Evolutionary conservation across 805 yeast species (phyloP).

Genomic region (Tetrapisispora iriomotensis): DNA sequence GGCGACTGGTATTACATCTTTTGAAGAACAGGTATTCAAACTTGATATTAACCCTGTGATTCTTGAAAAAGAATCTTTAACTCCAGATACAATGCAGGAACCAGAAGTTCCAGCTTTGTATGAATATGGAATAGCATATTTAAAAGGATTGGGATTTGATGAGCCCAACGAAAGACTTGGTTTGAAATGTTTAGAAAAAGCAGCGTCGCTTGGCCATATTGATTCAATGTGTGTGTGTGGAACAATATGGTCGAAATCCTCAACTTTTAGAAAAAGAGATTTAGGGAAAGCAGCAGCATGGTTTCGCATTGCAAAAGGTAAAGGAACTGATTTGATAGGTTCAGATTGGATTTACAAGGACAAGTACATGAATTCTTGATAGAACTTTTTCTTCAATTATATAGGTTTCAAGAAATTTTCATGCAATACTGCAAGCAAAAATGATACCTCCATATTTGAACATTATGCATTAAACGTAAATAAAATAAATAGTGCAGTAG

Average conservation of each 20-base stretch:
- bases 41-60: slow-evolving; percentile 29
- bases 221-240: slow-evolving; percentile 68
- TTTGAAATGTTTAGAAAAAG: slow-evolving; percentile 47
- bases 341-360: slow-evolving; percentile 69
- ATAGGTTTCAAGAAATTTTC: too few species aligned
- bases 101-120: slow-evolving; percentile 42
- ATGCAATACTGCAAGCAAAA: too few species aligned
- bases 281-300: slow-evolving; percentile 55
- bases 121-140: slow-evolving; percentile 50
- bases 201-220: slow-evolving; percentile 57
- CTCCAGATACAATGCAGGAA: slow-evolving; percentile 34
- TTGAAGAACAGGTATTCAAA: slow-evolving; percentile 15
- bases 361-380: slow-evolving; percentile 37
- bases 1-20: slow-evolving; percentile 35
- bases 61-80: slow-evolving; percentile 18
- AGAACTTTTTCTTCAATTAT: too few species aligned
- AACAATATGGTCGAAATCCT: slow-evolving; percentile 50
- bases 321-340: slow-evolving; percentile 54
- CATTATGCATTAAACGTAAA: too few species aligned
- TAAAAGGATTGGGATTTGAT: slow-evolving; percentile 45
- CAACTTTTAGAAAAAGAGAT: slow-evolving; percentile 46
- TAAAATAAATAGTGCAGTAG: too few species aligned
- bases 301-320: slow-evolving; percentile 53
- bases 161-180: slow-evolving; percentile 45
- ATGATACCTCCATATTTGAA: too few species aligned